Base-by-base conservation (phyloP, 23 red algal species). In the Gracilariopsis chorda region DNA sequence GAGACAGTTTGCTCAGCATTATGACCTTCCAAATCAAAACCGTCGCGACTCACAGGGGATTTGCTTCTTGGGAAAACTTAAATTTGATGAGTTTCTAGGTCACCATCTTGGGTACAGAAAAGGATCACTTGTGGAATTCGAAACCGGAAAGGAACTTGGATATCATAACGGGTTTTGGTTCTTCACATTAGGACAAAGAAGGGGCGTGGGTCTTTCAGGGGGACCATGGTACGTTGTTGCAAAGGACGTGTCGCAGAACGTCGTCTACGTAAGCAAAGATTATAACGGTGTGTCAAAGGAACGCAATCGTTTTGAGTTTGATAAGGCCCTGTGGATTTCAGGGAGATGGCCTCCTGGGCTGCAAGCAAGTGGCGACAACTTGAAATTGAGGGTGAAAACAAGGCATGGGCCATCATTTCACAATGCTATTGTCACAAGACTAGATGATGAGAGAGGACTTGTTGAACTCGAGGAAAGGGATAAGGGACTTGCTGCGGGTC, bases 21-120 rank as follows among this genome's bases (percentile, higher is more conserved):
- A 88, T 53, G 59, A 90, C n/a, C 82, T 98, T 81, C 90, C 96
- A 19, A 98, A 95, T 68, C 42, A 90, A 30, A 21, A 35, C 34
- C 82, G 96, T 11, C 60, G 61, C 32, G 96, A 98, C 56, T 98
- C 96, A 51, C 96, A 98, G 57, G 96, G 96, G 35, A 98, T 98
- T 28, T 98, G 96, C 77, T 98, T 98, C 63, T 78, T 98, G 6
- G 96, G 96, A 27, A 95, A 98, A 69, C 82, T 98, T 21, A 88
- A 90, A 51, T 98, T 98, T 80, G 93, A 98, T 48, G 92, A 92
- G 8, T 98, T 98, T 76, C 83, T 98, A 37, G 83, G n/a, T 24
- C 88, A 98, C 79, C 88, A 98, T 60, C 75, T 98, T 16, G 96
- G 96, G 37, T 39, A 61, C 27, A 47, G 57, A 20, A 45, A 61